Evolutionary conservation across 208 protist genomes (phyloP).

Genomic region (Leishmania guyanensis): DNA sequence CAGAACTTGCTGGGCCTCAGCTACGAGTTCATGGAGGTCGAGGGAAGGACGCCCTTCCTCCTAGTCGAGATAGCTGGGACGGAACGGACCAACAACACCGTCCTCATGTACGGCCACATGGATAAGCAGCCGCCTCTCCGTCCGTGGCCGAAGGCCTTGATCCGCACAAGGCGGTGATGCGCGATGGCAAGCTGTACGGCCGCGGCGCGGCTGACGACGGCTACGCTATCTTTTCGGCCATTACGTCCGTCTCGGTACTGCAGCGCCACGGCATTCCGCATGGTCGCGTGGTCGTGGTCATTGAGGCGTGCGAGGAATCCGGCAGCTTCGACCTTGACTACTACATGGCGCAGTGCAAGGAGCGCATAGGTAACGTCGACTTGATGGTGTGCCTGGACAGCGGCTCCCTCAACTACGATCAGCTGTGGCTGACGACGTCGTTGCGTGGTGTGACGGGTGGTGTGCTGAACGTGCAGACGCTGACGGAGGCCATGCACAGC

Average conservation of each 20-base stretch:
- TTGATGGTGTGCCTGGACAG: constrained; percentile 96
- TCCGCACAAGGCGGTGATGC: constrained; percentile 84
- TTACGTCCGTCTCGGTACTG: constrained; percentile 77
- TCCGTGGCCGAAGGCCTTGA: constrained; percentile 91
- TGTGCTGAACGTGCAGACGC: constrained; percentile 81
- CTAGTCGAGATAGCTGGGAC: constrained; percentile 81
- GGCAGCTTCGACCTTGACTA: constrained; percentile 88
- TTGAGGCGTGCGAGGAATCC: constrained; percentile 93
- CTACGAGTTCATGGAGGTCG: constrained; percentile 77
- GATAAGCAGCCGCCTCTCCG: constrained; percentile 96
- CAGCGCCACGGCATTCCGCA: constrained; percentile 84
- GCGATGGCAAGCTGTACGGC: constrained; percentile 91
- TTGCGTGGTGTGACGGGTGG: constrained; percentile 92
- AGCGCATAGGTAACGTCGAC: constrained; percentile 77
- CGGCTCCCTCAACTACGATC: constrained; percentile 93
- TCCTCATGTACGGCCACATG: constrained; percentile 97
- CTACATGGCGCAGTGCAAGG: constrained; percentile 75
- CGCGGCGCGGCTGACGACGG: constrained; percentile 93
- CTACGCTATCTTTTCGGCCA: constrained; percentile 86
- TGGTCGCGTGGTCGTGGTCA: constrained; percentile 78
- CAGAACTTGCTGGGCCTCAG: constrained; percentile 79
- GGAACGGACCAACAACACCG: constrained; percentile 55
- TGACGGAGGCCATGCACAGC: constrained; percentile 93
- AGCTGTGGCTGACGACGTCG: constrained; percentile 95
- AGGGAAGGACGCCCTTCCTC: constrained; percentile 85